These are phyloP conservation scores for Erythrophleum fordii DNA, from an alignment of 306 rosid genomes.

Conservation along the genomic window DNA sequence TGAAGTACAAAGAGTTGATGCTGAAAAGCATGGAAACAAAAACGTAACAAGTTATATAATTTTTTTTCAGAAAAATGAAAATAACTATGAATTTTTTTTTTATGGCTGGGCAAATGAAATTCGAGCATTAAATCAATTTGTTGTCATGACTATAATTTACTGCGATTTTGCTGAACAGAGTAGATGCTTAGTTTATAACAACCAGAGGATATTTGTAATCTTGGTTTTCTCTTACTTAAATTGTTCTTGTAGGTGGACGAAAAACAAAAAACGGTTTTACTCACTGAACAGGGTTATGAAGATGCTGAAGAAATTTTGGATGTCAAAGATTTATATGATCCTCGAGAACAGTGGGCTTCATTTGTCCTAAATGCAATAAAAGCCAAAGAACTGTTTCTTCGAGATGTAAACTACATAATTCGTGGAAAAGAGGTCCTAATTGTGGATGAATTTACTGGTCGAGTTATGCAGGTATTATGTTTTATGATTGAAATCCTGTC, in stretches of 20 bases:
- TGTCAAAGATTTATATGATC: constrained; percentile 94
- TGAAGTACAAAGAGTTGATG: constrained; percentile 25
- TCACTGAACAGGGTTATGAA: constrained; percentile 95
- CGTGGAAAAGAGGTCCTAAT: constrained; percentile 94
- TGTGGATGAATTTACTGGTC: constrained; percentile 97
- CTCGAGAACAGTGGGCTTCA: constrained; percentile 98
- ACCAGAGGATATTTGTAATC: constrained; percentile 9
- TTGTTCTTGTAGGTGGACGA: constrained; percentile 83
- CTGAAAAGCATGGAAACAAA: neutral
- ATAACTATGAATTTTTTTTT: constrained; percentile 10
- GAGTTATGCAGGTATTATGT: constrained; percentile 90
- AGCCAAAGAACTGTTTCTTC: constrained; percentile 93
- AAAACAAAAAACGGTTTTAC: constrained; percentile 85
- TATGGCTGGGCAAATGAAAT: neutral
- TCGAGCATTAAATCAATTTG: neutral
- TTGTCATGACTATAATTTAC: constrained; percentile 12
- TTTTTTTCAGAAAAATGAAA: neutral
- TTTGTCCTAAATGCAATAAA: constrained; percentile 90
- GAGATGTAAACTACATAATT: constrained; percentile 88
- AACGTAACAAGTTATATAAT: neutral
- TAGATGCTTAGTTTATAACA: constrained; percentile 25
- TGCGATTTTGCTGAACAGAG: constrained; percentile 5
- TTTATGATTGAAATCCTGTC: neutral
- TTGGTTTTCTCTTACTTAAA: constrained; percentile 15
- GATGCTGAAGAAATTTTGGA: constrained; percentile 92